These are phyloP conservation scores for Paraphaeosphaeria minitans DNA, from an alignment of 2,329 filamentous ascomycete genomes.

Conservation along the genomic window DNA sequence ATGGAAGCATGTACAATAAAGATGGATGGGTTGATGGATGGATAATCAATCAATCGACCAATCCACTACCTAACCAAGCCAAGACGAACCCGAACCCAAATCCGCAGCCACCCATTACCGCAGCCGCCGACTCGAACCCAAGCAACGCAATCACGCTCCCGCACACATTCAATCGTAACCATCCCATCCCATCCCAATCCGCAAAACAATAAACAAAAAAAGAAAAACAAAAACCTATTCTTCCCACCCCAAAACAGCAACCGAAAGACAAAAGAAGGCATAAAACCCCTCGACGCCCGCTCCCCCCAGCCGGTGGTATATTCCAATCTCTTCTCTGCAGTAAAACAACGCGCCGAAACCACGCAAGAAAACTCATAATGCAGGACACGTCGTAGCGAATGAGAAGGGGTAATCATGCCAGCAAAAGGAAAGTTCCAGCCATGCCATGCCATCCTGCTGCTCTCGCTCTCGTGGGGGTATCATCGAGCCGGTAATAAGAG, in stretches of 20 bases:
- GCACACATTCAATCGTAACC: not conserved
- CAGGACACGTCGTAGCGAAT: conserved; percentile 4
- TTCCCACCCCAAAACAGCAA: no score
- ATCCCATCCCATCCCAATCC: not conserved
- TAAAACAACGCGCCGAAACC: not conserved
- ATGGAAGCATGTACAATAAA: conserved; percentile 9
- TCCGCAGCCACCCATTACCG: not conserved
- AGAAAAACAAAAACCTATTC: no score
- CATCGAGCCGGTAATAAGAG: conserved; percentile 33
- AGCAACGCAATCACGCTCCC: not conserved
- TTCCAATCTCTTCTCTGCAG: not conserved
- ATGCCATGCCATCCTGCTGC: conserved; percentile 24
- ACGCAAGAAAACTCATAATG: not conserved
- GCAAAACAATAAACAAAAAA: no score
- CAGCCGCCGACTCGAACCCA: not conserved
- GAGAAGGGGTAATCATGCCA: conserved; percentile 6
- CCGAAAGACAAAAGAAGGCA: not conserved
- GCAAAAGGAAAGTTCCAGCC: conserved; percentile 11
- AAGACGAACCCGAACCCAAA: not conserved
- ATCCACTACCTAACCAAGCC: not conserved
- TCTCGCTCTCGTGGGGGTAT: conserved; percentile 38
- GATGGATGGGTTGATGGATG: not conserved
- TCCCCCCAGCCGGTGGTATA: conserved; percentile 13
- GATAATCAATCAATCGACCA: not conserved
- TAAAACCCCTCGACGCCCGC: conserved; percentile 15